Evolutionary conservation across 2,329 filamentous ascomycete genomes (phyloP).

Genomic region (Rosellinia necatrix): DNA sequence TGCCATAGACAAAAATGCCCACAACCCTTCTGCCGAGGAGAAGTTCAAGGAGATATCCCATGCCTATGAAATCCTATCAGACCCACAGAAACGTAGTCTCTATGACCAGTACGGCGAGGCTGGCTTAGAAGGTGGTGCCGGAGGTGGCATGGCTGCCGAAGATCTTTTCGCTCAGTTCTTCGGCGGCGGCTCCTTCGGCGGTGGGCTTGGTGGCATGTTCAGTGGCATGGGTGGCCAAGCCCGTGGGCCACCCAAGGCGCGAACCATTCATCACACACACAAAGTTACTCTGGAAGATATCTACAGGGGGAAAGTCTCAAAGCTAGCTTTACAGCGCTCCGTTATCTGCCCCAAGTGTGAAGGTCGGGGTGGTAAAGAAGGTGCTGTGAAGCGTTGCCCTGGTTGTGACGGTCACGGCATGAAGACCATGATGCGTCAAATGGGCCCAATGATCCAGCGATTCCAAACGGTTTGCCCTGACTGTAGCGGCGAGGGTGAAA

Average conservation of each 20-base stretch:
- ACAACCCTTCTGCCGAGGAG: constrained; percentile 90
- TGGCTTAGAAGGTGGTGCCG: constrained; percentile 86
- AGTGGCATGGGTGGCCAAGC: constrained; percentile 76
- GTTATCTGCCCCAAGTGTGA: constrained; percentile 96
- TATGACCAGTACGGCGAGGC: constrained; percentile 99
- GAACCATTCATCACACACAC: constrained; percentile 97
- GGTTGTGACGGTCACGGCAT: constrained; percentile 94
- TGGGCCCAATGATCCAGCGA: constrained; percentile 99
- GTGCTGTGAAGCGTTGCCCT: constrained; percentile 89
- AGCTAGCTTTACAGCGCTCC: constrained; percentile 95
- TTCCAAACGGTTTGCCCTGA: constrained; percentile 99
- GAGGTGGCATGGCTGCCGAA: constrained; percentile 89
- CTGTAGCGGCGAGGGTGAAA: constrained; percentile 96
- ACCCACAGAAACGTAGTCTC: constrained; percentile 85
- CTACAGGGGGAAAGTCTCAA: constrained; percentile 96
- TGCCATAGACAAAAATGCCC: constrained; percentile 84
- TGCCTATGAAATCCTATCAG: constrained; percentile 93
- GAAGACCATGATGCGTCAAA: constrained; percentile 99
- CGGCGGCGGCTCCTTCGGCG: constrained; percentile 71
- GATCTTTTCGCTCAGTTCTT: constrained; percentile 98
- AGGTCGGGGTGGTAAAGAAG: constrained; percentile 94
- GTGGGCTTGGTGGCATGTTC: constrained; percentile 79
- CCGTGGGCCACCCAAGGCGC: constrained; percentile 81
- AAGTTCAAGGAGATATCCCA: constrained; percentile 99
- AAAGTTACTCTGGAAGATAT: constrained; percentile 98